Percentiles rank a stretch among this genome's conserved stretches.
Evolutionary conservation across 2,329 filamentous ascomycete species (phyloP).

Genomic region (Aspergillus sp.): DNA sequence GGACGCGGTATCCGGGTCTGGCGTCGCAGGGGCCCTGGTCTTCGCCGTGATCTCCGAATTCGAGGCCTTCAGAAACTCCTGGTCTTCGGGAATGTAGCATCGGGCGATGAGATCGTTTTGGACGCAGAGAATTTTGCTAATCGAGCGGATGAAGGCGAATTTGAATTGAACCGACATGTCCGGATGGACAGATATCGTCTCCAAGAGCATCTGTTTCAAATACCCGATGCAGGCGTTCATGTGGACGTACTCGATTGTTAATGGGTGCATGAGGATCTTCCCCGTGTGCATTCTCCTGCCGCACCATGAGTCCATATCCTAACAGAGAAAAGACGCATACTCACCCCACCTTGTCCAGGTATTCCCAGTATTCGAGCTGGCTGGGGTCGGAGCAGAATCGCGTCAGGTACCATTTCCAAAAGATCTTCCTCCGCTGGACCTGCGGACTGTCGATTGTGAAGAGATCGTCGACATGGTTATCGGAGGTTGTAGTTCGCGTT

Average conservation of each 20-base stretch:
- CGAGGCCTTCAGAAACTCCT: constrained; percentile 1
- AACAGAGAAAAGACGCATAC: background rate
- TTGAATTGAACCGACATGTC: constrained; percentile 10
- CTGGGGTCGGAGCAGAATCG: constrained; percentile 9
- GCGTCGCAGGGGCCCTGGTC: background rate
- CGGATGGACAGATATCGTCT: constrained; percentile 7
- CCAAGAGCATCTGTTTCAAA: constrained; percentile 6
- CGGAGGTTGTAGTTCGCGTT: constrained; percentile 7
- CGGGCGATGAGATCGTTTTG: constrained; percentile 12
- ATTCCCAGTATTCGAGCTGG: constrained; percentile 10
- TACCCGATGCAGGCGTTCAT: constrained; percentile 13
- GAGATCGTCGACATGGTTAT: constrained; percentile 6
- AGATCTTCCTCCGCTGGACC: constrained; percentile 12
- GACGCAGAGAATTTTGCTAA: constrained; percentile 11
- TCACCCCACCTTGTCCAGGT: constrained; percentile 12
- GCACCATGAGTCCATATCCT: background rate
- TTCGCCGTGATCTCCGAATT: background rate
- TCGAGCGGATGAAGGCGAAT: constrained; percentile 7
- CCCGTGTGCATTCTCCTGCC: constrained; percentile 12
- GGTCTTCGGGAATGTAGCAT: constrained; percentile 9
- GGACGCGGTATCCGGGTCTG: background rate
- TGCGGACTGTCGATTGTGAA: constrained; percentile 13
- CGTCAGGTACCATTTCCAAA: constrained; percentile 15
- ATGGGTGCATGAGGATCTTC: constrained; percentile 9
- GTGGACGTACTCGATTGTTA: constrained; percentile 12